Conservation (phyloP, 306 rosid species). For the Vigna angularis region DNA sequence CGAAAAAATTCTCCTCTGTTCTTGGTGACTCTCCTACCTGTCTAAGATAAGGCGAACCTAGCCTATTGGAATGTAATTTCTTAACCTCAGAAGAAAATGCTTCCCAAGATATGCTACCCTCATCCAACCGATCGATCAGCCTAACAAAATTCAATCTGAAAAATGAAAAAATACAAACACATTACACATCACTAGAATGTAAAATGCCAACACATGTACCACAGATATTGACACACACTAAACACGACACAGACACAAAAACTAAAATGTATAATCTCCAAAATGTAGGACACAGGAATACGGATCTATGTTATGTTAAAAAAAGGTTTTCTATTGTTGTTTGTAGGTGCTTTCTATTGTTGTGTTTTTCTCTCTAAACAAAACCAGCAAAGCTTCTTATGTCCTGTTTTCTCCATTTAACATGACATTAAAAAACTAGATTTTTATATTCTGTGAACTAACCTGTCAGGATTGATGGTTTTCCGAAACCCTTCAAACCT, state of each 20-base stretch:
- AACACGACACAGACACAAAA: too few relatives aligned
- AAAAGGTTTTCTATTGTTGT: too few relatives aligned
- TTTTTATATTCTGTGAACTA: slow-evolving; percentile 18
- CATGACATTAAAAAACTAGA: background rate
- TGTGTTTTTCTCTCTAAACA: too few relatives aligned
- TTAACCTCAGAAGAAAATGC: slow-evolving; percentile 66
- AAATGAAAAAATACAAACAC: background rate
- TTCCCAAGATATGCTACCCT: slow-evolving; percentile 67
- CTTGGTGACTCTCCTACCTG: slow-evolving; percentile 80
- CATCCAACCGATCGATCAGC: slow-evolving; percentile 74
- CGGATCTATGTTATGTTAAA: too few relatives aligned
- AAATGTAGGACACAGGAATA: too few relatives aligned
- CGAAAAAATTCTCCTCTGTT: slow-evolving; percentile 88
- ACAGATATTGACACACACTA: too few relatives aligned
- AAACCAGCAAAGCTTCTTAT: too few relatives aligned
- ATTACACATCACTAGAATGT: slow-evolving; percentile 28
- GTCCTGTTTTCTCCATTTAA: background rate
- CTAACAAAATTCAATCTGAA: slow-evolving; percentile 79
- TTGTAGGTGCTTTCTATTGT: too few relatives aligned
- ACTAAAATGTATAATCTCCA: too few relatives aligned
- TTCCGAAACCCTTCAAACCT: slow-evolving; percentile 89
- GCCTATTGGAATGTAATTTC: slow-evolving; percentile 66
- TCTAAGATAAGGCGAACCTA: slow-evolving; percentile 83
- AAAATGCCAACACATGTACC: background rate
- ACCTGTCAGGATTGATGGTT: slow-evolving; percentile 97